Base-by-base conservation (phyloP, 2,329 filamentous ascomycete genomes). In the Aspergillus neoniger region DNA sequence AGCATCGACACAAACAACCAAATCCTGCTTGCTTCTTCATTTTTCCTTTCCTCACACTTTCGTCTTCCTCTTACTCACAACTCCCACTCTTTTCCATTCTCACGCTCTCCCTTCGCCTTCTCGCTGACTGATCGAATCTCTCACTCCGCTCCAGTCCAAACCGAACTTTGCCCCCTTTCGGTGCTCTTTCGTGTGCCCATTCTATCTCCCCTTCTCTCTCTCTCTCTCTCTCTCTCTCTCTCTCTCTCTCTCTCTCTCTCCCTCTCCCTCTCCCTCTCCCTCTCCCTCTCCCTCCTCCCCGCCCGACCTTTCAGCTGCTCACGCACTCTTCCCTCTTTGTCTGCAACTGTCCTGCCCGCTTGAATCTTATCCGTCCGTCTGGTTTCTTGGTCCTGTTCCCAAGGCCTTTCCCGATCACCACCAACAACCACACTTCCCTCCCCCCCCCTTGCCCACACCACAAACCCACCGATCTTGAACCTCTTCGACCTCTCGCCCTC, bases 81-180 rank as follows among this genome's bases (percentile, higher is more conserved):
- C 15, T n/a, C 14, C 8, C 47, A 49, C 21, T 36, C 55, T 23
- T 17, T n/a, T 19, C 17, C 53, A 41, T 23, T 50, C 39, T 50
- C 61, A 15, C 21, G 15, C 32, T 21, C 30, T 36, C 49, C 15
- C 15, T 32, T 32, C 25, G 30, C 23, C 21, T 43, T 15, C 52
- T 47, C 61, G 62, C 65, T 63, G 62, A 67, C 63, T 65, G 55
- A 61, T 61, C 41, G 28, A 44, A 38, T 32, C 28, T 19, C 14
- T 48, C 55, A 47, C 63, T 66, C 60, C n/a, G 12, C 53, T 43
- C 28, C 28, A 55, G 43, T 39, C 41, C 53, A 44, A 43, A 25
- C 53, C 44, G 25, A 32, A 28, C 23, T 21, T 21, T n/a, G 23
- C 47, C 58, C 56, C 57, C 58, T 63, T 63, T 55, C 61, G 56